A percentile compares a stretch with the other conserved stretches of the same genome.
phyloP scores from a whole-genome alignment of 2,329 filamentous ascomycete genomes.

The Cyphellophora attinorum region DNA sequence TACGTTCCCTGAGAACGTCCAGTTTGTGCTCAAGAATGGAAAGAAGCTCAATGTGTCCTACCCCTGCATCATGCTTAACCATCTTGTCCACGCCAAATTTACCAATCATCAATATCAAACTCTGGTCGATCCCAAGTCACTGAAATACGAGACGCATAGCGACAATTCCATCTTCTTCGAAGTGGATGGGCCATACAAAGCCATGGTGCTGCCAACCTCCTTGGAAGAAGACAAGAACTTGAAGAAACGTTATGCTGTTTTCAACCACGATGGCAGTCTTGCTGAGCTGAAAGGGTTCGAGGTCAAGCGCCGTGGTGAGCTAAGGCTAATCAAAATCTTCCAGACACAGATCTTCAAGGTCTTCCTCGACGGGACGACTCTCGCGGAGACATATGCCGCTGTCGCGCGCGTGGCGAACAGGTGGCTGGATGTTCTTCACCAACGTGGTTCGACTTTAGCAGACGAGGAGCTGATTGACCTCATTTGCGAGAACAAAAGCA shows the following conservation, averaged over 20 bases:
- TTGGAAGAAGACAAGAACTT: conserved; percentile 99
- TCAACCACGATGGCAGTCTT: conserved; percentile 93
- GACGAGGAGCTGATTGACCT: conserved; percentile 97
- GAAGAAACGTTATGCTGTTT: conserved; percentile 98
- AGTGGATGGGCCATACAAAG: conserved; percentile 93
- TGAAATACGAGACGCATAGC: conserved; percentile 92
- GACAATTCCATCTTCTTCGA: conserved; percentile 99
- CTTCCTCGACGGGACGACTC: conserved; percentile 81
- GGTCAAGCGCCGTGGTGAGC: conserved; percentile 89
- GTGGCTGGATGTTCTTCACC: conserved; percentile 92
- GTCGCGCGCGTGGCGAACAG: conserved; percentile 92
- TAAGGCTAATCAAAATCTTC: conserved; percentile 99
- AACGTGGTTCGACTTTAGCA: conserved; percentile 76
- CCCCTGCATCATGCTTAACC: conserved; percentile 97
- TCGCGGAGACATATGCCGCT: conserved; percentile 79
- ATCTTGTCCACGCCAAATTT: conserved; percentile 86
- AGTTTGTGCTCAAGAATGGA: conserved; percentile 86
- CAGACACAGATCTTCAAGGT: conserved; percentile 99
- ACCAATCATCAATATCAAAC: conserved; percentile 98
- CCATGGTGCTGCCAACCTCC: conserved; percentile 93
- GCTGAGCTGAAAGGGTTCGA: conserved; percentile 97
- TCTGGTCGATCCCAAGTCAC: conserved; percentile 64
- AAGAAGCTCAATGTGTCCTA: conserved; percentile 97
- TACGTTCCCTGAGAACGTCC: conserved; percentile 92
- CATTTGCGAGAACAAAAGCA: conserved; percentile 99